Conservation (phyloP, 768 basidiomycete genomes). For the Suillus hirtellus region DNA sequence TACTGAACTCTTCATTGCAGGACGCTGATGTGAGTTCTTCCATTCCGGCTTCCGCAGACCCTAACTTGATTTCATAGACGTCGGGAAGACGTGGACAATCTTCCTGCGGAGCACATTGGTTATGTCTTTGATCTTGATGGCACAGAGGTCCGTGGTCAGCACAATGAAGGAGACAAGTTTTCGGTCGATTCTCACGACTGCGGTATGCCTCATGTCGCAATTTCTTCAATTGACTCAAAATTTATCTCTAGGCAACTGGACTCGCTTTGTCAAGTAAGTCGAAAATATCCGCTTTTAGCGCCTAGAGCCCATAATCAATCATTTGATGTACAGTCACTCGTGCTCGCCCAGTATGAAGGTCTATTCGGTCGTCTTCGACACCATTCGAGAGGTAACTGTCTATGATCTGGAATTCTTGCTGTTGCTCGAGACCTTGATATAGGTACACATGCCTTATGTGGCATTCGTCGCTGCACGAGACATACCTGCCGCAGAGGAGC, state of each 20-base stretch:
- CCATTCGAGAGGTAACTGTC: slow-evolving; percentile 49
- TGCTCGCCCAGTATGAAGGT: slow-evolving; percentile 61
- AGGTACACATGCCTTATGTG: slow-evolving; percentile 64
- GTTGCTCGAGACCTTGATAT: slow-evolving; percentile 9
- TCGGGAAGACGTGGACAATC: slow-evolving; percentile 42
- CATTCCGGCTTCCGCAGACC: not conserved
- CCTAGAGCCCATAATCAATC: not conserved
- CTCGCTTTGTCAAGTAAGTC: slow-evolving; percentile 69
- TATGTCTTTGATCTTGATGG: slow-evolving; percentile 70
- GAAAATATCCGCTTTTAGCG: not conserved
- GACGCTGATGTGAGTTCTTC: slow-evolving; percentile 43
- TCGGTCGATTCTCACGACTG: slow-evolving; percentile 55
- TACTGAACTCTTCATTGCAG: slow-evolving; percentile 30
- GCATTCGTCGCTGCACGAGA: slow-evolving; percentile 53
- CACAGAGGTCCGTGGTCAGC: slow-evolving; percentile 42
- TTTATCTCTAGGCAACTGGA: slow-evolving; percentile 63
- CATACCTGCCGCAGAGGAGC: slow-evolving; percentile 53
- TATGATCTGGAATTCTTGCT: not conserved
- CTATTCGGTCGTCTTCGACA: slow-evolving; percentile 63
- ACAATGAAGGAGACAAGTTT: slow-evolving; percentile 37
- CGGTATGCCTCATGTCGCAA: slow-evolving; percentile 39
- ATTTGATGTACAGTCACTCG: slow-evolving; percentile 53
- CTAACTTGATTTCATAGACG: slow-evolving; percentile 30
- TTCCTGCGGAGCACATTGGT: slow-evolving; percentile 37
- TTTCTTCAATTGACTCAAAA: slow-evolving; percentile 10